phyloP scores from a whole-genome alignment of 805 yeast species.

The Hanseniaspora lachancei region DNA sequence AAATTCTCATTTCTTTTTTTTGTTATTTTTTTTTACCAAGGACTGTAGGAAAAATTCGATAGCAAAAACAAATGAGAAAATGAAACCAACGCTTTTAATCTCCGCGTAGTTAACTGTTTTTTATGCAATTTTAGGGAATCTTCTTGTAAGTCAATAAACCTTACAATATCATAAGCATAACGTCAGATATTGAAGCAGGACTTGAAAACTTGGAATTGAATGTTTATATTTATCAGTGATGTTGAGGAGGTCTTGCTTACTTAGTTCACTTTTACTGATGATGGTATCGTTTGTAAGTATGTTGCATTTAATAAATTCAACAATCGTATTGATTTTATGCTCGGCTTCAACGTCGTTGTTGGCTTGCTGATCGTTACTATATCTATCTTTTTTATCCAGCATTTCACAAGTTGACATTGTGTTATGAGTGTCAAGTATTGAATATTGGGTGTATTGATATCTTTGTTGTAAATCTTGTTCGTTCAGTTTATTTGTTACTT shows the following conservation, averaged over 20 bases:
- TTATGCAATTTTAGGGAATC: too few species aligned
- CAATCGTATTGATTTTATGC: not conserved
- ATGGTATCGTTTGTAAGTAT: not conserved
- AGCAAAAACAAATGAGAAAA: too few species aligned
- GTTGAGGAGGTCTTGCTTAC: not conserved
- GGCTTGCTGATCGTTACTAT: not conserved
- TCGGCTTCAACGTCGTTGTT: not conserved
- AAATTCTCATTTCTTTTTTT: too few species aligned
- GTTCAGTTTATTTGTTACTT: not conserved
- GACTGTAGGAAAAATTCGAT: too few species aligned
- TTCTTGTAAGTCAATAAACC: too few species aligned
- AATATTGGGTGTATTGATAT: not conserved
- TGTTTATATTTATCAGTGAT: not conserved
- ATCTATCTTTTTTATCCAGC: not conserved
- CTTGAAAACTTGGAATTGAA: not conserved
- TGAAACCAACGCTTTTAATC: too few species aligned
- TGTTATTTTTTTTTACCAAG: too few species aligned
- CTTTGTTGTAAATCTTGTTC: not conserved
- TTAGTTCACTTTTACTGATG: not conserved
- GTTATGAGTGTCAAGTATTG: not conserved
- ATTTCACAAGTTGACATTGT: not conserved
- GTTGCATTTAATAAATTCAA: not conserved
- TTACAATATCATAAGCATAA: too few species aligned
- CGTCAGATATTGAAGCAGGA: not conserved
- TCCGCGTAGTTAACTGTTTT: too few species aligned